A percentile compares a stretch with the other conserved stretches of the same genome.
phyloP scores from a whole-genome alignment of 345 rosid genomes.

The Sisymbrium altissimum region DNA sequence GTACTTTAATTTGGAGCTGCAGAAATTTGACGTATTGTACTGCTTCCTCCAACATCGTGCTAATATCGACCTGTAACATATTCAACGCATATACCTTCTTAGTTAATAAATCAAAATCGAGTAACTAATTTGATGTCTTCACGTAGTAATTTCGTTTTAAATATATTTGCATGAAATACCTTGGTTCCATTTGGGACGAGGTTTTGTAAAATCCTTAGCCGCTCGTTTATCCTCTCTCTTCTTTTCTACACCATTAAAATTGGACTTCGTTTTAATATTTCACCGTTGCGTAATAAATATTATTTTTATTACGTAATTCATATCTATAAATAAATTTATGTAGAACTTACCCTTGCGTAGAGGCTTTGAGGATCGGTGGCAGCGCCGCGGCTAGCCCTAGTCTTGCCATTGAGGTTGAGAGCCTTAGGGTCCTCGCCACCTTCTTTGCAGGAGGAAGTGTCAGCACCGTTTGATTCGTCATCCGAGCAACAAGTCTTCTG shows the following conservation, averaged over 20 bases:
- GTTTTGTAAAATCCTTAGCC: slow-evolving; percentile 65
- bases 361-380: slow-evolving; percentile 86
- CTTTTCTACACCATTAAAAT: slow-evolving; percentile 52
- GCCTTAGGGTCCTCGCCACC: slow-evolving; percentile 34
- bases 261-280: background rate
- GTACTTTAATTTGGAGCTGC: slow-evolving; percentile 78
- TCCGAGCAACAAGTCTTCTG: slow-evolving; percentile 51
- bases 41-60: slow-evolving; percentile 95
- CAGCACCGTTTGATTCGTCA: slow-evolving; percentile 48
- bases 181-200: slow-evolving; percentile 89
- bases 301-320: background rate
- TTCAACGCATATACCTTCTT: background rate
- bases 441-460: slow-evolving; percentile 36
- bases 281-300: background rate
- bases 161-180: slow-evolving; percentile 31
- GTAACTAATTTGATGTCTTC: background rate
- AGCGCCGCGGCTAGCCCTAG: slow-evolving; percentile 65
- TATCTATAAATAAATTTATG: background rate
- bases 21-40: slow-evolving; percentile 74
- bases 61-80: slow-evolving; percentile 62
- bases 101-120: background rate
- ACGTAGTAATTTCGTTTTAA: background rate
- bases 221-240: slow-evolving; percentile 78
- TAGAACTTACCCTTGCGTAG: slow-evolving; percentile 63
- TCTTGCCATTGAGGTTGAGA: slow-evolving; percentile 49